phyloP scores from a whole-genome alignment of 2,329 filamentous ascomycete species.

The Niveomyces coronatus region DNA sequence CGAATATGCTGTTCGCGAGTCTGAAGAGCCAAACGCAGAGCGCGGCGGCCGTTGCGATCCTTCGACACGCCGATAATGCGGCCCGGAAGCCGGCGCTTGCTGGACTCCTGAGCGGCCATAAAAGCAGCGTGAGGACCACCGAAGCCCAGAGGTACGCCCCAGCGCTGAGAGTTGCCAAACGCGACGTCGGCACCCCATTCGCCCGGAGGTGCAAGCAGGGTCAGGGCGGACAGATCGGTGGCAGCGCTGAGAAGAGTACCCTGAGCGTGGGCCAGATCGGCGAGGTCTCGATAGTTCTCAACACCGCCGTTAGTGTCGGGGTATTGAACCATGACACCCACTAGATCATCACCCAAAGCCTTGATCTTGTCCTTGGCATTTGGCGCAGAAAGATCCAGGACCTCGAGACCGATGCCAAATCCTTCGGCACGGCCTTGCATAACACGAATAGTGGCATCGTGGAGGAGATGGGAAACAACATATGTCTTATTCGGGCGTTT shows the following conservation, averaged over 20 bases:
- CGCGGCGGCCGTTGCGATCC: conserved; percentile 72
- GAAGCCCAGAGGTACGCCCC: conserved; percentile 85
- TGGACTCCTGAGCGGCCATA: conserved; percentile 82
- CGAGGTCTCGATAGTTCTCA: conserved; percentile 62
- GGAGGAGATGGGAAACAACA: conserved; percentile 71
- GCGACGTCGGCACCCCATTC: conserved; percentile 94
- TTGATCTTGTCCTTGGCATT: conserved; percentile 53
- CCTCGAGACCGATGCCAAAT: conserved; percentile 74
- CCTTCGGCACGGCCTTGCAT: conserved; percentile 77
- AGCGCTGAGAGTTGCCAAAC: conserved; percentile 83
- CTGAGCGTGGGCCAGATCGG: conserved; percentile 65
- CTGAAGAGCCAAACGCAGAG: conserved; percentile 68
- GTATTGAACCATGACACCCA: conserved; percentile 91
- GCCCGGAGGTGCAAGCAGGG: conserved; percentile 76
- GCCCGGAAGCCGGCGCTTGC: conserved; percentile 91
- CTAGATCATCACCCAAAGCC: conserved; percentile 66
- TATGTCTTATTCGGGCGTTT: conserved; percentile 71
- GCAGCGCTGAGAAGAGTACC: conserved; percentile 77
- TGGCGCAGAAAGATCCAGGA: conserved; percentile 60
- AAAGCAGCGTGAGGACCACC: conserved; percentile 96
- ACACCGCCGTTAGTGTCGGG: conserved; percentile 81
- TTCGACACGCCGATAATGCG: conserved; percentile 86
- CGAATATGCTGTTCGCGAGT: conserved; percentile 94
- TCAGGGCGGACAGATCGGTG: conserved; percentile 81
- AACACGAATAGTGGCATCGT: conserved; percentile 78